Evolutionary conservation across 2,329 filamentous ascomycete species (phyloP).

Genomic region (Dothiorella sarmentorum): DNA sequence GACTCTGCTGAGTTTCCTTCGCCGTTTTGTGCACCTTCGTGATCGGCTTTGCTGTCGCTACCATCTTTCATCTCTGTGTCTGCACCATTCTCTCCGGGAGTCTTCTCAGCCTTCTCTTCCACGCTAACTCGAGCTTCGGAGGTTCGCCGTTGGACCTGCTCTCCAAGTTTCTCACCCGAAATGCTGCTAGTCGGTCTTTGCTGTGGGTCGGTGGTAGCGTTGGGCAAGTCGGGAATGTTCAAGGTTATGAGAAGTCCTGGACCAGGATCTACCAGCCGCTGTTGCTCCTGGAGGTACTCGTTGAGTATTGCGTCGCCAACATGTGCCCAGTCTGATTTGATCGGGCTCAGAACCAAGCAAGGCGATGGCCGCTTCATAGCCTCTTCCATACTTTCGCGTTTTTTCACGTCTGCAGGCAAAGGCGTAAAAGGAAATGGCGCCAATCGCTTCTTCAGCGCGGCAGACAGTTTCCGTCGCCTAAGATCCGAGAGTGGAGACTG

Average conservation of each 20-base stretch:
- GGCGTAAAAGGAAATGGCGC: slow-evolving; percentile 50
- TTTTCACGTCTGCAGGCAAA: slow-evolving; percentile 33
- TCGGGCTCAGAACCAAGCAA: slow-evolving; percentile 33
- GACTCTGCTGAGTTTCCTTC: slow-evolving; percentile 4
- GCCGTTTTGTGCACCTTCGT: neutral
- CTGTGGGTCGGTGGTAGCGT: neutral
- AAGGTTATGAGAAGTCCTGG: slow-evolving; percentile 43
- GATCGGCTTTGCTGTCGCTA: neutral
- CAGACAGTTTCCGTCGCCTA: slow-evolving; percentile 50
- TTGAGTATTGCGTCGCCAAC: slow-evolving; percentile 49
- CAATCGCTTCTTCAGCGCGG: slow-evolving; percentile 51
- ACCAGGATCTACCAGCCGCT: slow-evolving; percentile 28
- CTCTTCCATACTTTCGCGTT: neutral
- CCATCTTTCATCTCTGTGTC: slow-evolving; percentile 29
- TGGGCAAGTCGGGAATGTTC: slow-evolving; percentile 33
- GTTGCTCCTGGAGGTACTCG: slow-evolving; percentile 41
- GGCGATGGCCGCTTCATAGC: slow-evolving; percentile 29
- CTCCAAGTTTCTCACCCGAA: neutral
- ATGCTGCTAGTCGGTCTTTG: neutral
- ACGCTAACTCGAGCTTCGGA: neutral
- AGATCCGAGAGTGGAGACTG: slow-evolving; percentile 50
- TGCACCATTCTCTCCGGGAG: neutral
- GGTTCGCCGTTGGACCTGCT: neutral
- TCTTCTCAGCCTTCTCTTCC: neutral
- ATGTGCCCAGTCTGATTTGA: slow-evolving; percentile 45